Evolutionary conservation across 495 filamentous ascomycete genomes (phyloP).

Genomic region (Aeminium ludgeri): DNA sequence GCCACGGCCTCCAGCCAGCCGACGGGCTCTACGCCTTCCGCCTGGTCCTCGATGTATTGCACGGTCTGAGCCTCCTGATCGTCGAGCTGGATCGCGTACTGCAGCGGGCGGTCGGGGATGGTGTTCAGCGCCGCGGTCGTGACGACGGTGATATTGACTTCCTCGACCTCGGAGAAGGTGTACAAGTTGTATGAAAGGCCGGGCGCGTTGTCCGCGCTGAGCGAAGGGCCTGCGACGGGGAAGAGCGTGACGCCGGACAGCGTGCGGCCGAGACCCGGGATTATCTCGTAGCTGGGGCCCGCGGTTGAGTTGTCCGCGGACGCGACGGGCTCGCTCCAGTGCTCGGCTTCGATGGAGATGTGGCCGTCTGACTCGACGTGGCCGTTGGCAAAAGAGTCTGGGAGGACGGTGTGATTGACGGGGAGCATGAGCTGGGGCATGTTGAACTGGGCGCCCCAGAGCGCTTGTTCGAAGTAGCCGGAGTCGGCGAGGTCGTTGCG

Average conservation of each 20-base stretch:
- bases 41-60: conserved; percentile 34
- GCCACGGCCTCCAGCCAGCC: conserved; percentile 42
- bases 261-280: conserved; percentile 40
- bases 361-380: conserved; percentile 49
- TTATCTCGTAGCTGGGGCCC: conserved; percentile 34
- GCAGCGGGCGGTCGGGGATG: conserved; percentile 38
- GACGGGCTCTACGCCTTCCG: conserved; percentile 31
- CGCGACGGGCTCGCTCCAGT: conserved; percentile 26
- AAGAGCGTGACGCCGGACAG: conserved; percentile 40
- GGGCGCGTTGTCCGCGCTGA: conserved; percentile 32
- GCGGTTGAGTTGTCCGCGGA: conserved; percentile 26
- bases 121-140: conserved; percentile 46
- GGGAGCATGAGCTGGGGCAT: conserved; percentile 42
- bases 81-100: conserved; percentile 42
- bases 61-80: conserved; percentile 30
- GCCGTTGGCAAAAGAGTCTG: conserved; percentile 38
- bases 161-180: conserved; percentile 33
- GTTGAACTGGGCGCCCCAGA: conserved; percentile 36
- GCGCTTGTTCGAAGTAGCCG: conserved; percentile 27
- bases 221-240: conserved; percentile 33
- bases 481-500: conserved; percentile 35
- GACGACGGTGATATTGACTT: conserved; percentile 43
- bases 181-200: conserved; percentile 50
- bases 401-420: conserved; percentile 35
- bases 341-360: conserved; percentile 43